phyloP scores from a whole-genome alignment of 179 eudicot species.

The Spinacia oleracea region DNA sequence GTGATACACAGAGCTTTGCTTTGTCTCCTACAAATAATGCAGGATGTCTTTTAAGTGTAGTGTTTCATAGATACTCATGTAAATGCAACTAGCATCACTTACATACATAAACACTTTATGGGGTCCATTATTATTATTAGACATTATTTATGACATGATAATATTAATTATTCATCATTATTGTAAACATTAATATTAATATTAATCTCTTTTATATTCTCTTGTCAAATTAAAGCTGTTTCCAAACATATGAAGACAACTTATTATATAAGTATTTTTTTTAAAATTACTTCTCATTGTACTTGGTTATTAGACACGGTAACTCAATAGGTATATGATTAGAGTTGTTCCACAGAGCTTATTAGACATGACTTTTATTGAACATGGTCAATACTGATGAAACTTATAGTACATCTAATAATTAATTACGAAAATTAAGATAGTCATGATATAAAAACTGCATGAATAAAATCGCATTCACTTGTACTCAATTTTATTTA shows the following conservation, averaged over 20 bases:
- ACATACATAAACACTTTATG: conserved; percentile 6
- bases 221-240: conserved; percentile 18
- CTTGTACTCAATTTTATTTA: too few relatives aligned
- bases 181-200: background rate
- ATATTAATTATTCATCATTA: conserved; percentile 19
- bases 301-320: too few relatives aligned
- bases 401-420: too few relatives aligned
- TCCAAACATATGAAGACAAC: conserved; percentile 12
- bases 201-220: conserved; percentile 4
- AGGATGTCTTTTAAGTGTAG: background rate
- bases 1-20: conserved; percentile 5
- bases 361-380: too few relatives aligned
- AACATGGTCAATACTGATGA: too few relatives aligned
- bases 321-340: too few relatives aligned
- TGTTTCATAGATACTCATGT: background rate
- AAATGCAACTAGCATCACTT: background rate
- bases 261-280: background rate
- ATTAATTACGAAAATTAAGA: too few relatives aligned
- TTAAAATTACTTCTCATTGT: conserved; percentile 1
- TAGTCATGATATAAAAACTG: too few relatives aligned
- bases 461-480: too few relatives aligned
- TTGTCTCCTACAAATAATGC: conserved; percentile 17
- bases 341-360: too few relatives aligned
- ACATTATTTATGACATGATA: conserved; percentile 20
- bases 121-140: conserved; percentile 15